Conservation (phyloP, 2,329 filamentous ascomycete species). For the Colletotrichum sp. region DNA sequence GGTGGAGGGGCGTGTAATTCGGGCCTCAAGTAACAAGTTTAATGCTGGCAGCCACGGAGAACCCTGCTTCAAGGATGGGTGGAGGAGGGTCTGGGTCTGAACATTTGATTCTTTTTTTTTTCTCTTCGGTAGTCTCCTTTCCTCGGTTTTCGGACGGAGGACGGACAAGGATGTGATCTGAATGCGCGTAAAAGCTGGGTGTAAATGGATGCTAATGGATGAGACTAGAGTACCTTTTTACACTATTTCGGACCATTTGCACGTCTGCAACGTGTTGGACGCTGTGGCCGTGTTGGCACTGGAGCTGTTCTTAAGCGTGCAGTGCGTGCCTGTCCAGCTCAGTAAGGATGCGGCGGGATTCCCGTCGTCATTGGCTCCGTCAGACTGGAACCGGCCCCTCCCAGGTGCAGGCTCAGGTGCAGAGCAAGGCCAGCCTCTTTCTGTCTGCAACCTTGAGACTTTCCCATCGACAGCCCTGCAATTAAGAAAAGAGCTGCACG, state of each 20-base stretch:
- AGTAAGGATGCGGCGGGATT: neutral
- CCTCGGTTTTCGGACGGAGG: neutral
- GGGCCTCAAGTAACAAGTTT: slow-evolving; percentile 2
- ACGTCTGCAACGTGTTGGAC: neutral
- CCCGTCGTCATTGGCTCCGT: slow-evolving; percentile 14
- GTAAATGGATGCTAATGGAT: neutral
- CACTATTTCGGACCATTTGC: neutral
- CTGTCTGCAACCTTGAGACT: neutral
- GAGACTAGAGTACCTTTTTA: neutral
- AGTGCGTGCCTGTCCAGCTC: neutral
- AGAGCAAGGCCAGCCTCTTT: neutral
- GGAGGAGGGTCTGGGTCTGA: neutral
- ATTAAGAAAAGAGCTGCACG: neutral
- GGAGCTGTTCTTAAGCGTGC: neutral
- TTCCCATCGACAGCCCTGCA: slow-evolving; percentile 9
- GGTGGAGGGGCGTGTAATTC: neutral
- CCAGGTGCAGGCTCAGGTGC: neutral
- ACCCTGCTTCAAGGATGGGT: neutral
- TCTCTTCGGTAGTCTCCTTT: neutral
- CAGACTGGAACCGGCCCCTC: slow-evolving; percentile 8
- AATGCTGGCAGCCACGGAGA: slow-evolving; percentile 13
- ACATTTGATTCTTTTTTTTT: neutral
- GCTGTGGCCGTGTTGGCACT: neutral
- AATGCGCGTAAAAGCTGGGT: neutral
- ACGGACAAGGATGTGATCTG: neutral